Evolutionary conservation across 305 asterid species (phyloP), one percentile per base, ranked within the genome.

Genomic region (Euphrasia arctica): DNA sequence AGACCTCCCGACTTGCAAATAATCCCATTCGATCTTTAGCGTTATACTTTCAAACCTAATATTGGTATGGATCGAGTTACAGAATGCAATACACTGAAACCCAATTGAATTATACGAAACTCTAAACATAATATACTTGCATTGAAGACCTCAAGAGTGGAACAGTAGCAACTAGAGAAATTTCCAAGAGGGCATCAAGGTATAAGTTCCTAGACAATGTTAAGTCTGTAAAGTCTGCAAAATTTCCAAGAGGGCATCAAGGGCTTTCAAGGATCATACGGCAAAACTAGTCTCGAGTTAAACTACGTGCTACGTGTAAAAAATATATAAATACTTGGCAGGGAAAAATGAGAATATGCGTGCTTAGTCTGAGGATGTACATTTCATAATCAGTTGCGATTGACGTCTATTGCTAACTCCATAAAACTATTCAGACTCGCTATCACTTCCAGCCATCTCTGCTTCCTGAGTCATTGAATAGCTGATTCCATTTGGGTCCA

Each of bases 401-500:
- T 66, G 54, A 62, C 31, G 41, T 10, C 25, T 41, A 55, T 31
- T 54, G 71, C 22, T 29, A 43, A 39, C 54, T 32, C 68, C 62
- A 41, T 55, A 9, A 76, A 22, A 51, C n/a, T 8, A 54, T 50
- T 77, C 72, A 77, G 56, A 59, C 75, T 79, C 93, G 8, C 62
- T 73, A 72, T 85, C 98, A 60, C 83, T 85, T 70, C 70, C 83
- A 28, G 60, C 58, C 75, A 76, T 69, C 41, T 68, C 75, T 1
- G 42, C 1, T 13, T 79, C 79, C 47, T 63, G 77, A 51, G 43
- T 2, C 57, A 64, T 31, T 6, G 77, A 61, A 50, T 82, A 82
- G 60, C 49, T 61, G 81, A 83, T 77, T 34, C 94, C 96, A 62
- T 85, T 83, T 22, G 96, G 94, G 63, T 92, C 92, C 82, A 81